Evolutionary conservation across 2,329 filamentous ascomycete genomes (phyloP).

Genomic region (Ceratocystis variospora): DNA sequence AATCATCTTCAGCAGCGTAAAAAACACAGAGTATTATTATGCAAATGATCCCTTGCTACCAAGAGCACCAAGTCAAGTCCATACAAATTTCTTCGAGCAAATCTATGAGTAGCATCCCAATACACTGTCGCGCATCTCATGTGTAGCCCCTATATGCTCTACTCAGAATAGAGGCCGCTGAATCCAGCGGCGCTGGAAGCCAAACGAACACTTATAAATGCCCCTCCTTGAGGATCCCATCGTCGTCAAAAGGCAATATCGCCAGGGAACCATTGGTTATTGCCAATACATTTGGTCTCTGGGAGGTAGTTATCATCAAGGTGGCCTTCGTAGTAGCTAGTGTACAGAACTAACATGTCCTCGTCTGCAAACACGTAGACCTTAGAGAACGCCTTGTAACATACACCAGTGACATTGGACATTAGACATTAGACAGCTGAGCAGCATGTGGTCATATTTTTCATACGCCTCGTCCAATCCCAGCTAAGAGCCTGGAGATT

Average conservation of each 20-base stretch:
- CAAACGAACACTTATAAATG: constrained; percentile 14
- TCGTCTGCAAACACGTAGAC: constrained; percentile 16
- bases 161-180: constrained; percentile 18
- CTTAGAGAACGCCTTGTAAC: constrained; percentile 17
- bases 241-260: constrained; percentile 8
- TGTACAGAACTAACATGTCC: constrained; percentile 18
- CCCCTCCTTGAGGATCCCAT: constrained; percentile 20
- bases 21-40: too few species aligned
- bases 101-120: background rate
- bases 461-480: constrained; percentile 13
- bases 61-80: background rate
- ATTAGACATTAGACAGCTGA: constrained; percentile 22
- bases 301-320: constrained; percentile 17
- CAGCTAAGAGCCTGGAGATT: constrained; percentile 18
- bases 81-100: background rate
- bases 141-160: constrained; percentile 10
- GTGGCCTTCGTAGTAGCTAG: constrained; percentile 17
- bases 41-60: too few species aligned
- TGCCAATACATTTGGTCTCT: constrained; percentile 17
- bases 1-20: too few species aligned
- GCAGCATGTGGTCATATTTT: constrained; percentile 19
- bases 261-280: constrained; percentile 15
- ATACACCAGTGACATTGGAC: constrained; percentile 15
- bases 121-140: background rate
- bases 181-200: constrained; percentile 17